Conservation (phyloP, 805 yeast genomes). For the Wickerhamiella sorbophila region DNA sequence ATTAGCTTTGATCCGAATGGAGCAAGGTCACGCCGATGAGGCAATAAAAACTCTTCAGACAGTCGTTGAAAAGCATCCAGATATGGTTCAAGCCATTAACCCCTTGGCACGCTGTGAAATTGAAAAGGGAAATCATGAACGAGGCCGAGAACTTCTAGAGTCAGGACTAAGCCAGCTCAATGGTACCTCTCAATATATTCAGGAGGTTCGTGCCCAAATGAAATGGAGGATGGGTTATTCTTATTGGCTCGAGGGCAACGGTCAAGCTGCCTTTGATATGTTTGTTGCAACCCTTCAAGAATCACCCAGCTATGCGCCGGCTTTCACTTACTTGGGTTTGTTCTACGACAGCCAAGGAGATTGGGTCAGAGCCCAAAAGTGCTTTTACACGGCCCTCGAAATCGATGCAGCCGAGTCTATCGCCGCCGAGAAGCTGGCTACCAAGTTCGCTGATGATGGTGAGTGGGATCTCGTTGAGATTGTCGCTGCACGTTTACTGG, state of each 20-base stretch:
- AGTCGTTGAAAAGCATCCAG: constrained; percentile 37
- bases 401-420: constrained; percentile 58
- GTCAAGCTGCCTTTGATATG: constrained; percentile 40
- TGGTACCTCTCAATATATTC: constrained; percentile 39
- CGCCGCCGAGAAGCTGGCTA: constrained; percentile 62
- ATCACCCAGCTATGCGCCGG: constrained; percentile 53
- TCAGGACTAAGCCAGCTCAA: constrained; percentile 31
- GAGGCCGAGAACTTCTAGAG: constrained; percentile 40
- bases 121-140: constrained; percentile 33
- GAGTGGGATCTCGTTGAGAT: constrained; percentile 83
- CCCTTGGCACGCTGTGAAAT: constrained; percentile 74
- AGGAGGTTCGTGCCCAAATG: constrained; percentile 43
- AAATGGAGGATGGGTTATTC: constrained; percentile 67
- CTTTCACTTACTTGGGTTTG: constrained; percentile 69
- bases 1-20: constrained; percentile 62
- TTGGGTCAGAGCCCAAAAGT: constrained; percentile 56
- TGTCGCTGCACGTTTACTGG: constrained; percentile 50
- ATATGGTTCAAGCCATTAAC: constrained; percentile 43
- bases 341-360: constrained; percentile 55
- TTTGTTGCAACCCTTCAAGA: constrained; percentile 47
- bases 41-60: constrained; percentile 41
- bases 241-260: constrained; percentile 25
- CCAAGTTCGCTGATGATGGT: constrained; percentile 45
- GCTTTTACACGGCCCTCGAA: constrained; percentile 83
- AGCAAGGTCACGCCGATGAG: constrained; percentile 39